Evolutionary conservation across 2,329 filamentous ascomycete genomes (phyloP), one percentile per base, ranked within the genome.

Genomic region (Paraconiothyrium sp.): DNA sequence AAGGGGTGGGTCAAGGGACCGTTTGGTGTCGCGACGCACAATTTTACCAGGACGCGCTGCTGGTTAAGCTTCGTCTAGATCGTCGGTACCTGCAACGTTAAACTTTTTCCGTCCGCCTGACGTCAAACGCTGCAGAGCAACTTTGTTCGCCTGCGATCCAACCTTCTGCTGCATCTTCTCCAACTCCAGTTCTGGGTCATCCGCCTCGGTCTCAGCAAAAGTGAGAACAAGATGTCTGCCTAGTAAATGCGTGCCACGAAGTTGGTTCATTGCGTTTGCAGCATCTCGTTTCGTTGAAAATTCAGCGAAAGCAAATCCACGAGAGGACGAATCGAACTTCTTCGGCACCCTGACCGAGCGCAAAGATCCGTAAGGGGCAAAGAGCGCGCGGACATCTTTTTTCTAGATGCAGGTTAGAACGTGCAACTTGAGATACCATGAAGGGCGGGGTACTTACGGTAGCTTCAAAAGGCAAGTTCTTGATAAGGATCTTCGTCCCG

Each of bases 91-190:
- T 80, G 84, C 91, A 82, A 97, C 90, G 82, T 90, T 94, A 83
- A 98, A 93, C 84, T 92, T 97, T 81, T 90, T 93, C 74, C 94
- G 88, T 72, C 91, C 92, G 75, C 87, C 87, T 72, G 91, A 92
- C 66, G 91, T 94, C 75, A 98, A 89, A 78, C 93, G 90, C 81
- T 97, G 93, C 74, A 97, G 84, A 71, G 92, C 92, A 74, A 98
- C 91, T 82, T 94, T 95, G 82, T 96, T 92, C 78, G 92, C 88
- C 82, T 98, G 94, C 63, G 90, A 89, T 64, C 92, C 92, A 75
- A 96, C 91, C 86, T 97, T 99, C 85, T 92, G 92, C 82, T 97
- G 92, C 91, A 99, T 97, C 83, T 93, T 94, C 78, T 92, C 90
- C 76, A 99, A 95, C 82, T 98, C 94, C 80, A 94, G 93, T 83